Evolutionary conservation across 2,329 filamentous ascomycete genomes (phyloP).

Genomic region (Alternaria postmessia): DNA sequence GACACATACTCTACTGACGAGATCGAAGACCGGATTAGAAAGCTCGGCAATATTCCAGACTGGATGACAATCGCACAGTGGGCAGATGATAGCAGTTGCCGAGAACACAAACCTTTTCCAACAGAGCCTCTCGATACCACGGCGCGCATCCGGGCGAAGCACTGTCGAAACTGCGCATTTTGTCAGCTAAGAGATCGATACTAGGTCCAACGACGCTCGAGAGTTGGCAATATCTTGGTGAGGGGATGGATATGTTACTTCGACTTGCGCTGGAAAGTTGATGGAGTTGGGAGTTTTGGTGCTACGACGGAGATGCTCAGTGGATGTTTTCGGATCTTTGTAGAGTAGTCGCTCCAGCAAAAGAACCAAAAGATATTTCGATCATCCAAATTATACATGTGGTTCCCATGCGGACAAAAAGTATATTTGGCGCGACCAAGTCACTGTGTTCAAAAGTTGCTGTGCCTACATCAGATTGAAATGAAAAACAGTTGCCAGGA

Average conservation of each 20-base stretch:
- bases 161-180: conserved; percentile 20
- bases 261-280: background rate
- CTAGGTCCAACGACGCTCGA: background rate
- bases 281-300: background rate
- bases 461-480: background rate
- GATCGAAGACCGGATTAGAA: background rate
- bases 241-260: too few species aligned
- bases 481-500: background rate
- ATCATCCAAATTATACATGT: background rate
- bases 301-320: background rate
- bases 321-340: background rate
- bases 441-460: background rate
- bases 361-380: background rate
- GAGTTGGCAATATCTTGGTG: background rate
- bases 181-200: conserved; percentile 12
- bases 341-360: background rate
- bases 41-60: background rate
- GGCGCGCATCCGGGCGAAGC: conserved; percentile 11
- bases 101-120: background rate
- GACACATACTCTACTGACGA: background rate
- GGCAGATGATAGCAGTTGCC: background rate
- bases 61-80: background rate
- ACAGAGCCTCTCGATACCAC: conserved; percentile 14
- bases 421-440: too few species aligned
- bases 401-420: background rate